Conservation (phyloP, 2,329 filamentous ascomycete genomes). For the Sclerotinia glacialis region DNA sequence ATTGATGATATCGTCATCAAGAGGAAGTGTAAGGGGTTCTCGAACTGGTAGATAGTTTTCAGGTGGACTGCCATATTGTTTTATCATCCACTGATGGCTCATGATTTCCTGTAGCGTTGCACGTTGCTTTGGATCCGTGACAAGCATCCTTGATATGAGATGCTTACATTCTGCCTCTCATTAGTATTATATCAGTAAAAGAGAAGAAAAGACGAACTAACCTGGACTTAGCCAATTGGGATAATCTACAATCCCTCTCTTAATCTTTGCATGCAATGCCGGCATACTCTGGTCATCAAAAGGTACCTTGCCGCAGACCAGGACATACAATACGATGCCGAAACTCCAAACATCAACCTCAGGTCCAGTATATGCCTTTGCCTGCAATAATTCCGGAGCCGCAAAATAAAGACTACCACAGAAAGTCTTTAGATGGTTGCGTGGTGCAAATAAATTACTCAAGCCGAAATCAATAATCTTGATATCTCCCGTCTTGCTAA, state of each 20-base stretch:
- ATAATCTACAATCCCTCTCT: constrained; percentile 94
- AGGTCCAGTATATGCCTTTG: constrained; percentile 89
- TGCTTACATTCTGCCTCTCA: constrained; percentile 75
- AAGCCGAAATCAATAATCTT: constrained; percentile 99
- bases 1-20: constrained; percentile 79
- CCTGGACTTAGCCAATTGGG: constrained; percentile 88
- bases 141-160: constrained; percentile 90
- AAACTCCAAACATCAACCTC: constrained; percentile 99
- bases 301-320: constrained; percentile 96
- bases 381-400: constrained; percentile 89
- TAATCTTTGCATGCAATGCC: constrained; percentile 96
- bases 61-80: constrained; percentile 80
- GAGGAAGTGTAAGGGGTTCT: constrained; percentile 78
- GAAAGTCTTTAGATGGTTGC: constrained; percentile 86
- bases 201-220: constrained; percentile 46
- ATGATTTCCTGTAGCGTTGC: constrained; percentile 89
- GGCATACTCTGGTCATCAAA: constrained; percentile 99
- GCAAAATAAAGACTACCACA: constrained; percentile 98
- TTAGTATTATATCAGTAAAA: constrained; percentile 25
- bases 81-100: constrained; percentile 92
- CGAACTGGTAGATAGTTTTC: constrained; percentile 84
- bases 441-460: constrained; percentile 90
- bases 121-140: constrained; percentile 85
- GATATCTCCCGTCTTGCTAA: constrained; percentile 98
- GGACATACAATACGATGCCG: constrained; percentile 93